phyloP scores from a whole-genome alignment of 805 yeast species.

The Cyberlindnera subsufficiens region DNA sequence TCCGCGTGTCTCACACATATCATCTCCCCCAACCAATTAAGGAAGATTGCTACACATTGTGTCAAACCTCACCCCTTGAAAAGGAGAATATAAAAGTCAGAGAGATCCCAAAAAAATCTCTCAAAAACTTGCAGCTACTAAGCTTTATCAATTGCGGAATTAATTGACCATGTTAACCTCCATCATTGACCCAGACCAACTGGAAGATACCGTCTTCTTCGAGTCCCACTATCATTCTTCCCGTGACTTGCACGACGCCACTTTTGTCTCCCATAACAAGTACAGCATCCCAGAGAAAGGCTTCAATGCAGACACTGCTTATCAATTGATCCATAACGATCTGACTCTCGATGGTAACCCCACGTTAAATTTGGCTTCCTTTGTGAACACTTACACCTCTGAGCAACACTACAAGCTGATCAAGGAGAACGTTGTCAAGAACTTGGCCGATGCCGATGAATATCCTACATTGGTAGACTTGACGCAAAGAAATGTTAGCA shows the following conservation, averaged over 20 bases:
- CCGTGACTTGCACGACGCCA: constrained; percentile 7
- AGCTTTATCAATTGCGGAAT: neutral
- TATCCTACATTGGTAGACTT: constrained; percentile 79
- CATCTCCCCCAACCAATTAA: too few species aligned
- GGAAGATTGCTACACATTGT: too few species aligned
- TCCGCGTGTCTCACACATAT: too few species aligned
- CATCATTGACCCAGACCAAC: constrained; percentile 26
- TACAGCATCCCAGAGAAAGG: constrained; percentile 58
- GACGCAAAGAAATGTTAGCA: constrained; percentile 78
- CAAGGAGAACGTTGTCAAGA: constrained; percentile 71
- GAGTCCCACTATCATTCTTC: constrained; percentile 20
- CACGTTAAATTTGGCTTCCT: constrained; percentile 78
- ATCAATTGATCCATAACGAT: constrained; percentile 63
- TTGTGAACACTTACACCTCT: constrained; percentile 72
- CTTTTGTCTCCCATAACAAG: constrained; percentile 31
- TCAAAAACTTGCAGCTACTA: too few species aligned
- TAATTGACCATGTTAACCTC: constrained; percentile 16
- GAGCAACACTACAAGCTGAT: constrained; percentile 49
- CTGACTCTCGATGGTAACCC: constrained; percentile 81
- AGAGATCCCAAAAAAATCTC: too few species aligned
- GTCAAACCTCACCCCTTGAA: too few species aligned
- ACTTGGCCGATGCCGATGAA: constrained; percentile 90
- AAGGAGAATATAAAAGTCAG: too few species aligned
- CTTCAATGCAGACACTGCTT: constrained; percentile 45
- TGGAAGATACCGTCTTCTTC: constrained; percentile 25